A percentile compares a stretch with the other conserved stretches of the same genome.
These are phyloP conservation scores for Circinella umbellata DNA, from an alignment of 371 early-diverging fungal species.

Conservation along the genomic window DNA sequence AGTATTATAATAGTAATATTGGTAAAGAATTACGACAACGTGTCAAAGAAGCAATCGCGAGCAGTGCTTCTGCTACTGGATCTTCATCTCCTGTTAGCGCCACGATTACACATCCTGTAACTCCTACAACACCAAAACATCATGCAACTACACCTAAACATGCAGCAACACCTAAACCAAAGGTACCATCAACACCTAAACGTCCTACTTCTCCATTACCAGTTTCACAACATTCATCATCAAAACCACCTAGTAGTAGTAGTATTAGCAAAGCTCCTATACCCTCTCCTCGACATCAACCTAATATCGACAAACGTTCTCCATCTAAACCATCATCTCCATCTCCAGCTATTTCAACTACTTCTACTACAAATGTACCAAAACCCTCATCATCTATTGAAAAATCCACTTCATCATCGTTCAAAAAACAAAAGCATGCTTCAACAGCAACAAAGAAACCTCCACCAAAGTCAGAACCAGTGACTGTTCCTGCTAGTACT, in stretches of 20 bases:
- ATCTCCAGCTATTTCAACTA: background rate
- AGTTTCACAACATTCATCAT: background rate
- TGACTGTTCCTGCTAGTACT: background rate
- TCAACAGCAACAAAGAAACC: conserved; percentile 1
- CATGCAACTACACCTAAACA: background rate
- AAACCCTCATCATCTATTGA: background rate
- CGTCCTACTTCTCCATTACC: conserved; percentile 7
- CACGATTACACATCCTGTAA: background rate
- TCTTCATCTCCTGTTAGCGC: background rate
- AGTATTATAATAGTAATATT: conserved; percentile 55
- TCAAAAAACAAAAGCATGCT: background rate
- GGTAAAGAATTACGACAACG: conserved; percentile 49
- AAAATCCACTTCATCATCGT: background rate
- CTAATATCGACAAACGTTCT: conserved; percentile 3
- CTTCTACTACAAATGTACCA: background rate
- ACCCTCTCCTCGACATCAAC: background rate
- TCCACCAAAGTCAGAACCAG: background rate
- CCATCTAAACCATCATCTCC: background rate
- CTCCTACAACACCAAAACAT: conserved; percentile 7
- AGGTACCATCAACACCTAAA: background rate
- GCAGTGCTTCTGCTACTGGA: background rate
- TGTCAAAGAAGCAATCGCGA: conserved; percentile 15
- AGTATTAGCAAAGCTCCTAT: background rate
- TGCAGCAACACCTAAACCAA: background rate
- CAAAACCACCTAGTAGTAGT: background rate